A percentile compares a stretch with the other conserved stretches of the same genome.
These are phyloP conservation scores for Candida quercuum DNA, from an alignment of 805 yeast species.

Conservation along the genomic window DNA sequence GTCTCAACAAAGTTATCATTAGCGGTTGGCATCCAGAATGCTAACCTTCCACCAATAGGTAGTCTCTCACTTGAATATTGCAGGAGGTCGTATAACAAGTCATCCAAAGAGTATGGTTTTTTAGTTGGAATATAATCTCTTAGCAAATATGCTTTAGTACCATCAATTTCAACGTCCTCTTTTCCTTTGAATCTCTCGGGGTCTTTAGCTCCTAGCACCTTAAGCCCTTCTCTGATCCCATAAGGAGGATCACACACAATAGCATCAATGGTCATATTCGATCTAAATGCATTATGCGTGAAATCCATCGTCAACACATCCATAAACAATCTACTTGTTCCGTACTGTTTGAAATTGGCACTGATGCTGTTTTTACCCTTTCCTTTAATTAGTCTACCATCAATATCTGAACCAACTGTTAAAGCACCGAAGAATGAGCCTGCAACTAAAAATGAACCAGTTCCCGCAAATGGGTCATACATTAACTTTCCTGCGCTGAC, in stretches of 20 bases:
- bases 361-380: slow-evolving; percentile 50
- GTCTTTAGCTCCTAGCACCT: slow-evolving; percentile 81
- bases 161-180: slow-evolving; percentile 70
- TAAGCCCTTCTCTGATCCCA: slow-evolving; percentile 93
- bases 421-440: slow-evolving; percentile 81
- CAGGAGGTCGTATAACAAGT: slow-evolving; percentile 72
- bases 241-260: slow-evolving; percentile 97
- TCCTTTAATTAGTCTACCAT: slow-evolving; percentile 74
- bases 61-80: slow-evolving; percentile 67
- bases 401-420: slow-evolving; percentile 87
- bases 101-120: slow-evolving; percentile 79
- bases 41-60: slow-evolving; percentile 71
- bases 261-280: slow-evolving; percentile 58
- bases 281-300: slow-evolving; percentile 79
- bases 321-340: slow-evolving; percentile 48
- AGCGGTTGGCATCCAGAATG: slow-evolving; percentile 98
- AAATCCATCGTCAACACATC: slow-evolving; percentile 92
- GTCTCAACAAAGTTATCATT: slow-evolving; percentile 73
- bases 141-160: slow-evolving; percentile 69
- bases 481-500: slow-evolving; percentile 58
- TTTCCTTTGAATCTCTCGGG: slow-evolving; percentile 66
- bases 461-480: slow-evolving; percentile 95
- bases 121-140: slow-evolving; percentile 89
- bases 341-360: slow-evolving; percentile 73
- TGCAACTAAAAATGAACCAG: slow-evolving; percentile 90